Percentiles rank a stretch among this genome's conserved stretches.
Evolutionary conservation across 2,329 filamentous ascomycete genomes (phyloP).

Genomic region (Calonectria henricotiae): DNA sequence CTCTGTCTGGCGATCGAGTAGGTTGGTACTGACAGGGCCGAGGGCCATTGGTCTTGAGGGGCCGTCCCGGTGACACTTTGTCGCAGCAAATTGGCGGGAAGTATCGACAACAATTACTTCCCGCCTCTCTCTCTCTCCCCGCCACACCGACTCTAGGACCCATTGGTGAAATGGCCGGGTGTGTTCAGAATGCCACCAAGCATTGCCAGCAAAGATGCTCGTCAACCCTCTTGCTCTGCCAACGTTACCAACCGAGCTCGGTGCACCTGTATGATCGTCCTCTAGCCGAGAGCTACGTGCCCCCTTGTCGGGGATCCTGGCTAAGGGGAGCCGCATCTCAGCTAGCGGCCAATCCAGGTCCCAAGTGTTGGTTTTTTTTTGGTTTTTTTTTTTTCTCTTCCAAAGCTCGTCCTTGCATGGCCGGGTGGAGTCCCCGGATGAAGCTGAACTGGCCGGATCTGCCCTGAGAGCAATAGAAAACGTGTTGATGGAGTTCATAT

Average conservation of each 20-base stretch:
- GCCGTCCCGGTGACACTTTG: background rate
- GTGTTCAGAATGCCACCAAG: slow-evolving; percentile 11
- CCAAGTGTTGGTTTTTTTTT: slow-evolving; percentile 22
- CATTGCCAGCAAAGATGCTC: background rate
- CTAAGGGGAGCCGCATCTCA: slow-evolving; percentile 47
- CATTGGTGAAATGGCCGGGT: slow-evolving; percentile 20
- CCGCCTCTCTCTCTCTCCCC: background rate
- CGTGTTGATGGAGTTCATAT: background rate
- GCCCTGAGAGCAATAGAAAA: background rate
- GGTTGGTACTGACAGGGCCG: background rate
- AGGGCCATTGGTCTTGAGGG: background rate
- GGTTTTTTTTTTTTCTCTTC: slow-evolving; percentile 21
- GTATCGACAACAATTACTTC: slow-evolving; percentile 5
- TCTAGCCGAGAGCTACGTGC: slow-evolving; percentile 31
- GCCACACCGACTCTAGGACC: slow-evolving; percentile 2
- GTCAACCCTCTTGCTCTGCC: background rate
- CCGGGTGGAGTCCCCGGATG: background rate
- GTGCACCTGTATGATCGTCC: slow-evolving; percentile 35
- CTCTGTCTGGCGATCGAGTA: background rate
- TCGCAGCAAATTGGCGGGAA: background rate
- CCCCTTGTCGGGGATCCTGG: slow-evolving; percentile 25
- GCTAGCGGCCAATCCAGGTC: slow-evolving; percentile 38
- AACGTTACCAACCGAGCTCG: slow-evolving; percentile 20
- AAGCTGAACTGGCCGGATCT: slow-evolving; percentile 18
- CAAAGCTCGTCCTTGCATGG: slow-evolving; percentile 40